phyloP scores from a whole-genome alignment of 2,329 filamentous ascomycete genomes.

The Alternaria sp. region DNA sequence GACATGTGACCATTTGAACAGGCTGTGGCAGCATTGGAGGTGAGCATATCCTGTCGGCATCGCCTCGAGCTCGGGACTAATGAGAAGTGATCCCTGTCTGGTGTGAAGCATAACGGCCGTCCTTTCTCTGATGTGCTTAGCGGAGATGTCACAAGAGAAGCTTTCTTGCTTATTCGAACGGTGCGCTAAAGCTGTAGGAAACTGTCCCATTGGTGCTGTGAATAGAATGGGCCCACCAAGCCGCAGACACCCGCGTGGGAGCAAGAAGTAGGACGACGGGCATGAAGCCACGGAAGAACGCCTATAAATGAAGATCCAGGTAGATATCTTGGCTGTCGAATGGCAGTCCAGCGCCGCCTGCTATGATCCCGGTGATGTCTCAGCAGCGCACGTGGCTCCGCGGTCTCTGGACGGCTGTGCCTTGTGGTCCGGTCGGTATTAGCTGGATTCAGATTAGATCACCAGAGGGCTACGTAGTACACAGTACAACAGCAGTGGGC shows the following conservation, averaged over 20 bases:
- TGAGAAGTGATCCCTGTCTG: constrained; percentile 6
- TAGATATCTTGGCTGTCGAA: constrained; percentile 18
- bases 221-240: constrained; percentile 8
- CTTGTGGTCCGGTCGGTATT: constrained; percentile 19
- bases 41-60: constrained; percentile 3
- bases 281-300: constrained; percentile 12
- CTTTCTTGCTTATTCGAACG: neutral
- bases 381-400: constrained; percentile 19
- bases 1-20: neutral
- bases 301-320: constrained; percentile 8
- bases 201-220: constrained; percentile 14
- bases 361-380: constrained; percentile 21
- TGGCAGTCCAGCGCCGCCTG: constrained; percentile 1
- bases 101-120: neutral
- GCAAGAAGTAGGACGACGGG: constrained; percentile 4
- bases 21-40: neutral
- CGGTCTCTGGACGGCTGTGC: constrained; percentile 14
- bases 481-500: constrained; percentile 3
- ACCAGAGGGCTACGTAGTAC: neutral
- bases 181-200: neutral
- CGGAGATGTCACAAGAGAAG: neutral
- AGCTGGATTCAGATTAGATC: constrained; percentile 12
- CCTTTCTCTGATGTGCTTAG: neutral
- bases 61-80: constrained; percentile 7
- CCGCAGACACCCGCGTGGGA: constrained; percentile 13